Evolutionary conservation across 2,329 filamentous ascomycete genomes (phyloP).

Genomic region (Simplicillium sp.): DNA sequence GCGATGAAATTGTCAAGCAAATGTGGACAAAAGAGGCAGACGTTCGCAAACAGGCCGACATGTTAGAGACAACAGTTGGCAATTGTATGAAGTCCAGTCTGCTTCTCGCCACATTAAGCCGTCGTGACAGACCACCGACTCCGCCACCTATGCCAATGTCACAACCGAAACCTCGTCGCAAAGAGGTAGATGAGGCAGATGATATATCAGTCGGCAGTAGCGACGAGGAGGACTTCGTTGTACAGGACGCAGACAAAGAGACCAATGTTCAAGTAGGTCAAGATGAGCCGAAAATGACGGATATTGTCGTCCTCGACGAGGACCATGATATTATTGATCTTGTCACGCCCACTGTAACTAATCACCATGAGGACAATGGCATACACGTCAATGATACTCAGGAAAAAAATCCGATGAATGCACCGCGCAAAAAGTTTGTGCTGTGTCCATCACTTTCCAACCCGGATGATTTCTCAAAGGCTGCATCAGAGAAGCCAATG

Average conservation of each 20-base stretch:
- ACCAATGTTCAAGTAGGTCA: conserved; percentile 35
- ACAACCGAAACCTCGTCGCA: conserved; percentile 7
- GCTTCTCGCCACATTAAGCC: no score
- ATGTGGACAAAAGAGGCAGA: conserved; percentile 43
- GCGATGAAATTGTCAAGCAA: conserved; percentile 30
- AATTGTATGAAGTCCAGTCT: conserved; percentile 37
- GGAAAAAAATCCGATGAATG: no score
- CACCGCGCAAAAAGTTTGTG: no score
- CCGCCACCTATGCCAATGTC: conserved; percentile 12
- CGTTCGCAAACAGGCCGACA: conserved; percentile 44
- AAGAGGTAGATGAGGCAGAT: no score
- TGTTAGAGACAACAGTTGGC: conserved; percentile 56
- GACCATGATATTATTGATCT: conserved; percentile 12
- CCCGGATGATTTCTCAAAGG: no score
- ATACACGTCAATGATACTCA: no score
- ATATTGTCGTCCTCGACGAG: conserved; percentile 37
- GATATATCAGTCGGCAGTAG: no score
- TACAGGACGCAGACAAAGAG: conserved; percentile 1
- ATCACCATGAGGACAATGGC: no score
- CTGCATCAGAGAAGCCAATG: background rate
- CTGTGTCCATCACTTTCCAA: no score
- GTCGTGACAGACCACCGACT: conserved; percentile 27
- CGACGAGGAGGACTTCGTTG: no score
- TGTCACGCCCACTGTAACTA: background rate
- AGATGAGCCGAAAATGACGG: conserved; percentile 38